These are phyloP conservation scores for Malassezia equina DNA, from an alignment of 1,284 basidiomycete species.

Conservation along the genomic window DNA sequence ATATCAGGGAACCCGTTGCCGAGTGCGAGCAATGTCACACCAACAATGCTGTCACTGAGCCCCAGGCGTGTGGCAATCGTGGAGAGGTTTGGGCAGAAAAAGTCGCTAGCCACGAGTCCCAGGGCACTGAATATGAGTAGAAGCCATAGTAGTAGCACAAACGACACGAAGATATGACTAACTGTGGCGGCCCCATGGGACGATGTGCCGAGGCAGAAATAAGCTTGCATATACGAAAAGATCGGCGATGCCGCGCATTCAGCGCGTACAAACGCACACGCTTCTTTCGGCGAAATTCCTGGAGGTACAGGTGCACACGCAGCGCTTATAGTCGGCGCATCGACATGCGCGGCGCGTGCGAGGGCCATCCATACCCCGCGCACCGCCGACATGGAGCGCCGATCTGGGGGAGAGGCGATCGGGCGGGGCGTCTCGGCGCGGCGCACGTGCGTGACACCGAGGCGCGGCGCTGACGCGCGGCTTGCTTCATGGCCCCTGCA, in stretches of 20 bases:
- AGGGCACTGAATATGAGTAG: conserved; percentile 41
- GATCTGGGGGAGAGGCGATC: neutral
- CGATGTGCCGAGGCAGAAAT: conserved; percentile 31
- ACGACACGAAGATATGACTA: conserved; percentile 4
- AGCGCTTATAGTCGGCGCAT: neutral
- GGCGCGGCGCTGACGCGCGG: neutral
- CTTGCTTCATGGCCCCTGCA: neutral
- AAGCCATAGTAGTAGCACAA: conserved; percentile 23
- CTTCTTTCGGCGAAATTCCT: conserved; percentile 11
- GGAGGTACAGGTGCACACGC: conserved; percentile 25
- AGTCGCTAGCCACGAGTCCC: conserved; percentile 43
- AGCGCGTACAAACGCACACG: conserved; percentile 28
- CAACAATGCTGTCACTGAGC: conserved; percentile 39
- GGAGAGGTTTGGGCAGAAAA: conserved; percentile 45
- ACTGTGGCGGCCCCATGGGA: neutral
- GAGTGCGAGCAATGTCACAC: conserved; percentile 44
- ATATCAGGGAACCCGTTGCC: conserved; percentile 51
- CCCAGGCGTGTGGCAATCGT: conserved; percentile 35
- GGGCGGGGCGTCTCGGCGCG: neutral
- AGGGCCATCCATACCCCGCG: neutral
- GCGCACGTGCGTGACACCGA: neutral
- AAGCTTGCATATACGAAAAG: conserved; percentile 34
- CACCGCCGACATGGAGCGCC: neutral
- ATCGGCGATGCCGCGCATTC: conserved; percentile 30
- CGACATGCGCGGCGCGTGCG: neutral